A percentile compares a stretch with the other conserved stretches of the same genome.
These are phyloP conservation scores for Diaporthe humulicola DNA, from an alignment of 2,329 filamentous ascomycete genomes.

Conservation along the genomic window DNA sequence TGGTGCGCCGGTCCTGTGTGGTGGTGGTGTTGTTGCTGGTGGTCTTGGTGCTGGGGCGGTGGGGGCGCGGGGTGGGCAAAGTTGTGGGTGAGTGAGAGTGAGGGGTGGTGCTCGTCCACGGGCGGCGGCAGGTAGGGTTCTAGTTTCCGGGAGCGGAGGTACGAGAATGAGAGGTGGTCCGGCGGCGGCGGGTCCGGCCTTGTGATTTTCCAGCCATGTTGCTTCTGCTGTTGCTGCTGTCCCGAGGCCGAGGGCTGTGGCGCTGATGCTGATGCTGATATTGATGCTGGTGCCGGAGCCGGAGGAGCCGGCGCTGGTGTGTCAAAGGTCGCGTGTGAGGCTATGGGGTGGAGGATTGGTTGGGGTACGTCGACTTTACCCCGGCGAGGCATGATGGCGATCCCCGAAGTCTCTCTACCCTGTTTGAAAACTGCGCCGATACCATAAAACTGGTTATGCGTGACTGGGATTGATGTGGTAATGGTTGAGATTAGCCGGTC, in stretches of 20 bases:
- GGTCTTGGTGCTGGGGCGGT: slow-evolving; percentile 13
- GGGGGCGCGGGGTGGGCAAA: slow-evolving; percentile 11
- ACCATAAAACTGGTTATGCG: neutral
- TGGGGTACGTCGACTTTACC: slow-evolving; percentile 17
- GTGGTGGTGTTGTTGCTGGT: slow-evolving; percentile 1
- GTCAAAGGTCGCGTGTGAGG: slow-evolving; percentile 23
- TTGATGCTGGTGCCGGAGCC: too few relatives aligned
- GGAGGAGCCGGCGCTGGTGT: neutral
- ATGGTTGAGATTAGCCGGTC: neutral
- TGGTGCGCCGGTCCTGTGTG: neutral
- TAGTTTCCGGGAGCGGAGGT: slow-evolving; percentile 30
- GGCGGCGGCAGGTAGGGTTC: slow-evolving; percentile 34
- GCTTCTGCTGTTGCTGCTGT: neutral
- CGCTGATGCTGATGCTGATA: neutral
- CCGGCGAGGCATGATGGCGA: slow-evolving; percentile 28
- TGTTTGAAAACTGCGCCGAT: neutral
- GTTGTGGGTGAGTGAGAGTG: slow-evolving; percentile 7
- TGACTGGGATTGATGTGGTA: neutral
- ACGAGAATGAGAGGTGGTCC: slow-evolving; percentile 35
- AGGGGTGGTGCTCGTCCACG: slow-evolving; percentile 21
- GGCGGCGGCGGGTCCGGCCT: neutral
- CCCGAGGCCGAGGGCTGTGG: neutral
- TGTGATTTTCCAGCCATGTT: neutral
- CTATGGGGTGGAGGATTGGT: slow-evolving; percentile 19
- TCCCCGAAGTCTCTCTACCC: neutral